Evolutionary conservation across 352 stramenopile genomes (phyloP).

Genomic region (Globisporangium alternatum): DNA sequence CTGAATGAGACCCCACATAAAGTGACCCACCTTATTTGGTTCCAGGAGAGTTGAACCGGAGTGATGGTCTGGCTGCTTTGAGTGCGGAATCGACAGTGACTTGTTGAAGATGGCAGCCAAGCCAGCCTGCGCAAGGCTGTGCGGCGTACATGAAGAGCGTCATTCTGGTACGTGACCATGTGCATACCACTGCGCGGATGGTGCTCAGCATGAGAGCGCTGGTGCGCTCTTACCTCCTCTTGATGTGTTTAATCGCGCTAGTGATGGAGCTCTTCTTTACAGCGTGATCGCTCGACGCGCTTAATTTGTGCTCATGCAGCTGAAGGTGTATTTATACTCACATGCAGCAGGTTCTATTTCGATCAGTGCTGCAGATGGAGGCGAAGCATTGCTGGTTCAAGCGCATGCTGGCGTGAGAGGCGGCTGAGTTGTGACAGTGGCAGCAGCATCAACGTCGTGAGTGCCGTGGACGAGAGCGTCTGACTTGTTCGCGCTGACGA

Average conservation of each 20-base stretch:
- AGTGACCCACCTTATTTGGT: background rate
- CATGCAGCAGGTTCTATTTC: constrained; percentile 1
- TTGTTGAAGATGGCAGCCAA: background rate
- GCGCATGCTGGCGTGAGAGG: background rate
- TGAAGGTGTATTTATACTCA: background rate
- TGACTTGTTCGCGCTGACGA: background rate
- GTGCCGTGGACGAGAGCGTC: background rate
- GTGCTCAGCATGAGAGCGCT: too few relatives aligned
- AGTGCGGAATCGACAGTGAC: background rate
- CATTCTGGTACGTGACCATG: too few relatives aligned
- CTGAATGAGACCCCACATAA: background rate
- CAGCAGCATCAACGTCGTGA: background rate
- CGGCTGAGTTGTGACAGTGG: background rate
- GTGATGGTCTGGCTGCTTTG: background rate
- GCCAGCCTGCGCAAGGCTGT: too few relatives aligned
- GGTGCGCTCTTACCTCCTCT: background rate
- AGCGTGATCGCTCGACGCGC: background rate
- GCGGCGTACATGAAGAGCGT: too few relatives aligned
- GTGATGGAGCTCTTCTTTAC: background rate
- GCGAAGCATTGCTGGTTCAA: background rate
- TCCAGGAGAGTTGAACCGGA: background rate
- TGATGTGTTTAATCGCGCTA: background rate
- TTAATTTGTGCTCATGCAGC: background rate
- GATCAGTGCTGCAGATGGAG: background rate
- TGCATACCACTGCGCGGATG: too few relatives aligned